phyloP scores from a whole-genome alignment of 768 basidiomycete genomes.

The Mrakia hoshinonis region DNA sequence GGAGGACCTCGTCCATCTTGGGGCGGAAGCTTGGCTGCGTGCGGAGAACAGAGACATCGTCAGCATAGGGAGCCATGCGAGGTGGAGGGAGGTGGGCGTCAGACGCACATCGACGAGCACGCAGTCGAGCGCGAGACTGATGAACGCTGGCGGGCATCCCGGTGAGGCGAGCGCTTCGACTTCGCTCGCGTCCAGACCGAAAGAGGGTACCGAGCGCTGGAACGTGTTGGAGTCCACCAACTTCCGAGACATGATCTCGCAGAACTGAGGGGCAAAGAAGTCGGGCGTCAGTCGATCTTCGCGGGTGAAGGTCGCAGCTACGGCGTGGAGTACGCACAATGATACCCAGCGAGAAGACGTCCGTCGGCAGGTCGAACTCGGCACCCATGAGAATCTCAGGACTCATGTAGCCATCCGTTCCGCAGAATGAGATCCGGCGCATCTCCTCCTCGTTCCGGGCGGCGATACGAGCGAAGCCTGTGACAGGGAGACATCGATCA shows the following conservation, averaged over 20 bases:
- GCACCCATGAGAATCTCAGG: slow-evolving; percentile 87
- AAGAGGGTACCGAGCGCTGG: slow-evolving; percentile 68
- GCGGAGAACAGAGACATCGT: not conserved
- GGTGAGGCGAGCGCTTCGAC: slow-evolving; percentile 57
- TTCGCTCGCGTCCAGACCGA: slow-evolving; percentile 68
- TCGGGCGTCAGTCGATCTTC: not conserved
- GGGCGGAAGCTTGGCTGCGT: slow-evolving; percentile 60
- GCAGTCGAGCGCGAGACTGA: slow-evolving; percentile 71
- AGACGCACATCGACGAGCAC: slow-evolving; percentile 41
- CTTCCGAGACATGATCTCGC: slow-evolving; percentile 74
- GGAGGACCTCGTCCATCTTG: slow-evolving; percentile 67
- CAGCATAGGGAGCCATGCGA: too few relatives aligned
- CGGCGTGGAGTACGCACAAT: slow-evolving; percentile 31
- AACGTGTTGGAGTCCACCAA: slow-evolving; percentile 69
- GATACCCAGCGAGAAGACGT: slow-evolving; percentile 76
- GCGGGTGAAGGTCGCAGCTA: too few relatives aligned
- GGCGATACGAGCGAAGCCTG: slow-evolving; percentile 50
- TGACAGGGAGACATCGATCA: not conserved
- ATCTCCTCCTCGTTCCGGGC: slow-evolving; percentile 81
- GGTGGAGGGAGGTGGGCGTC: not conserved
- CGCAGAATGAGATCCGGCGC: slow-evolving; percentile 43
- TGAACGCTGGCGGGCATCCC: slow-evolving; percentile 69
- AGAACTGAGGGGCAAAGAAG: slow-evolving; percentile 45
- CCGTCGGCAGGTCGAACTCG: slow-evolving; percentile 87
- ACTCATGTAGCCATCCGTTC: slow-evolving; percentile 49